phyloP scores from a whole-genome alignment of 352 stramenopile genomes.

The Hyphochytrium catenoides region DNA sequence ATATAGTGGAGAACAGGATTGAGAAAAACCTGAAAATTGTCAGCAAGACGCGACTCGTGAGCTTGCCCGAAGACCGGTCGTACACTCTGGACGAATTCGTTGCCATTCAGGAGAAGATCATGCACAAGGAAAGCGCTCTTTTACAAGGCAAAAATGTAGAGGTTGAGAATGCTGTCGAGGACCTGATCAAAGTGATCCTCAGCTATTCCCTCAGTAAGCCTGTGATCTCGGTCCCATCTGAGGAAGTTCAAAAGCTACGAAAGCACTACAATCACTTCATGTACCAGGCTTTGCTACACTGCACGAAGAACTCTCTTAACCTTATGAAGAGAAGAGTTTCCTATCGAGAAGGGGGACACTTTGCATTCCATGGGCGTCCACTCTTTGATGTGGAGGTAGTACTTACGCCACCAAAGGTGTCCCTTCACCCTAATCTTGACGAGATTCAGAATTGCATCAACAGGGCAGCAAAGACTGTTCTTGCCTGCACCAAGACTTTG shows the following conservation, averaged over 20 bases:
- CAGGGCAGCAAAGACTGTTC: conserved; percentile 80
- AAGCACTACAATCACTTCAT: conserved; percentile 99
- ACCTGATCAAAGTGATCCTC: conserved; percentile 87
- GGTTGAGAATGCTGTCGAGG: conserved; percentile 91
- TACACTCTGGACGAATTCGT: conserved; percentile 96
- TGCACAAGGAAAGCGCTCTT: conserved; percentile 60
- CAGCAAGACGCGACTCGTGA: conserved; percentile 86
- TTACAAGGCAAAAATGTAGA: conserved; percentile 95
- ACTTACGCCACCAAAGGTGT: conserved; percentile 73
- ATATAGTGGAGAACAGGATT: conserved; percentile 97
- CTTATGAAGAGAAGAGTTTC: conserved; percentile 93
- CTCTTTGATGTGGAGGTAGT: conserved; percentile 97
- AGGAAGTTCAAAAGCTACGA: conserved; percentile 86
- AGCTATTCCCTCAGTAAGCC: conserved; percentile 85
- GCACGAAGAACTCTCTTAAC: conserved; percentile 94
- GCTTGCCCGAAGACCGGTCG: conserved; percentile 82
- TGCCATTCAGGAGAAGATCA: conserved; percentile 84
- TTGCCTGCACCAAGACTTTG: conserved; percentile 89
- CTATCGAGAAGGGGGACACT: conserved; percentile 52
- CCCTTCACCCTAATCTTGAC: conserved; percentile 82
- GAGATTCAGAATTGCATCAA: conserved; percentile 96
- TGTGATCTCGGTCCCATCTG: conserved; percentile 70
- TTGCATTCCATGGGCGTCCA: conserved; percentile 73
- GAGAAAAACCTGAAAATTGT: conserved; percentile 98
- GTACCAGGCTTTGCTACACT: conserved; percentile 90